Base-by-base conservation (phyloP, 768 basidiomycete genomes). In the Rhizopogon rudus region DNA sequence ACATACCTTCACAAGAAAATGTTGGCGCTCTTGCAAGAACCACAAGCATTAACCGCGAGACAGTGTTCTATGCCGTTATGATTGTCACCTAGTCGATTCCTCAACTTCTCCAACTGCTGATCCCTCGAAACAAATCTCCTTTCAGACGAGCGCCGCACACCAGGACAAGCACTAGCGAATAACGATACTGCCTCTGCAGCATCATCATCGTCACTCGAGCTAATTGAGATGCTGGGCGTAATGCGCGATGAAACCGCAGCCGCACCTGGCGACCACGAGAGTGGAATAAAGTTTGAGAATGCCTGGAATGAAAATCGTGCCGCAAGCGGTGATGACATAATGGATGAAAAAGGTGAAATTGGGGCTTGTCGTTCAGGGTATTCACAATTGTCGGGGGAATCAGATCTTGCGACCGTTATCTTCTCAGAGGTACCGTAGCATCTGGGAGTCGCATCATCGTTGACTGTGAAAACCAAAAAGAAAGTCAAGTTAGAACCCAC, bases 41-140 rank as follows among this genome's bases (percentile, higher is more conserved):
- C 66, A 59, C 69, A 70, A 35, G 68, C 64, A 58, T 56, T 56
- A 28, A 70, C 63, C 61, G 51, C 60, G 25, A 41, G 62, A 59
- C 65, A 68, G 3, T 58, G 56, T 12, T 37, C 45, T 14, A 43
- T 60, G 44, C 60, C 66, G 12, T 50, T 51, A 20, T 57, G 57
- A 55, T 77, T 74, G 35, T 70, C 64, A 61, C 78, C 74, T 65
- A 91, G 70, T 59, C 84, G 80, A 33, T 67, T 63, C 65, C 75
- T 77, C 61, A 91, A 70, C 69, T 79, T 83, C 65, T 81, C 79
- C 61, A 91, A 67, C 67, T 92, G 90, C 59, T 74, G 78, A 62
- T 84, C 79, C 65, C 79, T 85, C 28, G 83, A 77, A 45, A 88
- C 83, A 64, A 75, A 88, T 55, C 54, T 71, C 69, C 57, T 71